Percentiles rank a stretch among this genome's conserved stretches.
Evolutionary conservation across 2,329 filamentous ascomycete species (phyloP).

Genomic region (Fusarium denticulatum): DNA sequence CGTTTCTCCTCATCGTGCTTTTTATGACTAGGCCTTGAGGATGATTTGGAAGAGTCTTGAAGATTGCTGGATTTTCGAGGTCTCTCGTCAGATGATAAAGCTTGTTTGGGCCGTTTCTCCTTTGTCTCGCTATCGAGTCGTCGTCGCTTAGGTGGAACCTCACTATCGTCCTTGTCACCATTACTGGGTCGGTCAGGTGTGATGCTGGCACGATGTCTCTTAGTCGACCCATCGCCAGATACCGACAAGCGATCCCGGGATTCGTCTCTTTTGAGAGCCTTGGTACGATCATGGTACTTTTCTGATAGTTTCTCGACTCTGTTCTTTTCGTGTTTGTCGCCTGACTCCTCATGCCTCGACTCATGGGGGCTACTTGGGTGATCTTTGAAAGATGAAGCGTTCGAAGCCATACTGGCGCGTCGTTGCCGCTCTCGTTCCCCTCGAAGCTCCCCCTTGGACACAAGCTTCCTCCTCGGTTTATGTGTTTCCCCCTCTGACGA

Average conservation of each 20-base stretch:
- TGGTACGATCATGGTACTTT: conserved; percentile 68
- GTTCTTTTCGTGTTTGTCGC: conserved; percentile 54
- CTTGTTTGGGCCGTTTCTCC: conserved; percentile 59
- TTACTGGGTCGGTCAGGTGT: conserved; percentile 65
- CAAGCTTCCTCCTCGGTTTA: conserved; percentile 70
- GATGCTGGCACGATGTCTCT: conserved; percentile 67
- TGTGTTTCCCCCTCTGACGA: conserved; percentile 67
- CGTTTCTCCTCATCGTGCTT: conserved; percentile 55
- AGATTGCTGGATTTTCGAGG: conserved; percentile 54
- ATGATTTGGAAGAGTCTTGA: conserved; percentile 53
- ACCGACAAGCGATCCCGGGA: conserved; percentile 64
- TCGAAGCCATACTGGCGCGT: conserved; percentile 67
- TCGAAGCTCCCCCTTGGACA: conserved; percentile 71
- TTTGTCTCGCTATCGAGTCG: conserved; percentile 65
- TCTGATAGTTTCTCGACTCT: conserved; percentile 55
- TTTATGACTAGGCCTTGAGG: conserved; percentile 48
- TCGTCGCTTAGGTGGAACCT: conserved; percentile 64
- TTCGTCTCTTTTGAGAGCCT: conserved; percentile 69
- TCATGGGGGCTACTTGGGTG: conserved; percentile 62
- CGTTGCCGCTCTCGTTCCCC: conserved; percentile 68
- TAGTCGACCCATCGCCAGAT: conserved; percentile 62
- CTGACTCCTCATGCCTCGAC: conserved; percentile 57
- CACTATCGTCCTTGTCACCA: conserved; percentile 62
- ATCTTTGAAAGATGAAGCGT: conserved; percentile 62
- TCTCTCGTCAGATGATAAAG: conserved; percentile 58